These are phyloP conservation scores for Phialemonium atrogriseum DNA, from an alignment of 2,329 filamentous ascomycete genomes.

Conservation along the genomic window DNA sequence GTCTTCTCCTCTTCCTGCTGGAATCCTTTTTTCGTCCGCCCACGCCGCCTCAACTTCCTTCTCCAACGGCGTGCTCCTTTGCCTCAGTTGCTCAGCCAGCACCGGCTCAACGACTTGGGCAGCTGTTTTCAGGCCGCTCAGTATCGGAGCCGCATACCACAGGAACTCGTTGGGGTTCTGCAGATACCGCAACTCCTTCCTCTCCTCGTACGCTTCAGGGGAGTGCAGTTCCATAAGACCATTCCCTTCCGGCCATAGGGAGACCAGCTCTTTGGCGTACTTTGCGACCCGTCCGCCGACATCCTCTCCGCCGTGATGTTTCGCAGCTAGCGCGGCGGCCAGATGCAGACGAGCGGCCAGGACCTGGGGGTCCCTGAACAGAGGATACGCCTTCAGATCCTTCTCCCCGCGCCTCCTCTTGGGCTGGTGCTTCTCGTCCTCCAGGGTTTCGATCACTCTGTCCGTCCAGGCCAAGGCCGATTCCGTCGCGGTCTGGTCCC, in stretches of 20 bases:
- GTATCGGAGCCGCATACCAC: constrained; percentile 23
- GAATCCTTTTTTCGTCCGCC: constrained; percentile 6
- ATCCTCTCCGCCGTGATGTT: constrained; percentile 21
- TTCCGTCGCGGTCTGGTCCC: constrained; percentile 24
- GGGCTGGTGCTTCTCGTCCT: constrained; percentile 30
- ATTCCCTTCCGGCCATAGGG: constrained; percentile 31
- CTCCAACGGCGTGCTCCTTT: constrained; percentile 25
- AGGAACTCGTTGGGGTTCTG: constrained; percentile 25
- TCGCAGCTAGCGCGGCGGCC: constrained; percentile 29
- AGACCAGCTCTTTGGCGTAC: constrained; percentile 27
- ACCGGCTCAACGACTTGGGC: constrained; percentile 29
- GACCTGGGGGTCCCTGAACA: constrained; percentile 34
- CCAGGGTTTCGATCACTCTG: constrained; percentile 39
- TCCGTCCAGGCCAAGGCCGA: constrained; percentile 37
- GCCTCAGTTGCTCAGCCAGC: constrained; percentile 27
- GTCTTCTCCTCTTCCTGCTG: constrained; percentile 9
- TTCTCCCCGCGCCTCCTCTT: constrained; percentile 7
- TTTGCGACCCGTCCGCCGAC: constrained; percentile 24
- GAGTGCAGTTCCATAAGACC: constrained; percentile 29
- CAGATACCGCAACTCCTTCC: constrained; percentile 23
- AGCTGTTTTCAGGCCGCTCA: constrained; percentile 37
- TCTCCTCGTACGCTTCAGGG: constrained; percentile 17
- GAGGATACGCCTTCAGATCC: constrained; percentile 15
- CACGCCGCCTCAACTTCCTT: constrained; percentile 17
- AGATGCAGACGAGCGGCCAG: constrained; percentile 34